Conservation (phyloP, 179 eudicot species). For the Pouteria campechiana region DNA sequence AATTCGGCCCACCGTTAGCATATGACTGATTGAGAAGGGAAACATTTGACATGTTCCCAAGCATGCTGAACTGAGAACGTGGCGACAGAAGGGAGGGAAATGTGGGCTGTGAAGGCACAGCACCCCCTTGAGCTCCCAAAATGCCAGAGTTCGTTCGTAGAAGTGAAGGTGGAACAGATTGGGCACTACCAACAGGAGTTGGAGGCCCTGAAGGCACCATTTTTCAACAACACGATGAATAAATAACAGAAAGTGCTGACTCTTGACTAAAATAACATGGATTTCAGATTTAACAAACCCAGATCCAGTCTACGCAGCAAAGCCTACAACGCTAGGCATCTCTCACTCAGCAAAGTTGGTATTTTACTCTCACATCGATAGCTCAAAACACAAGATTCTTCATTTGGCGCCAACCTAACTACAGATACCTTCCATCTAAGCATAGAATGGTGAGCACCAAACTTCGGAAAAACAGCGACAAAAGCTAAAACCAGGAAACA, state of each 20-base stretch:
- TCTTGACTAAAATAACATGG: no score
- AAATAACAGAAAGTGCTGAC: no score
- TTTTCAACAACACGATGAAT: slow-evolving; percentile 22
- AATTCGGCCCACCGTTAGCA: slow-evolving; percentile 47
- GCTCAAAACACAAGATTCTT: slow-evolving; percentile 14
- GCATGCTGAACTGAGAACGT: slow-evolving; percentile 65
- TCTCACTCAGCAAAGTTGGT: slow-evolving; percentile 6
- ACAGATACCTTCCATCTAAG: slow-evolving; percentile 15
- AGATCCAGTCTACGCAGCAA: slow-evolving; percentile 14
- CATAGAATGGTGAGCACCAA: slow-evolving; percentile 10
- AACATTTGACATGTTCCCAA: slow-evolving; percentile 68
- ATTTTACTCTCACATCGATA: slow-evolving; percentile 10
- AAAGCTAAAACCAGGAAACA: slow-evolving; percentile 20
- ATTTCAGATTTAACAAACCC: no score
- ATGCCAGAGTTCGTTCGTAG: slow-evolving; percentile 73
- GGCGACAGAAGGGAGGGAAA: slow-evolving; percentile 68
- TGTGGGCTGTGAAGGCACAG: slow-evolving; percentile 48
- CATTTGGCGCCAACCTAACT: no score
- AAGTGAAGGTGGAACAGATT: slow-evolving; percentile 55
- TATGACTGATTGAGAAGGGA: slow-evolving; percentile 72
- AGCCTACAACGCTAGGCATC: slow-evolving; percentile 1
- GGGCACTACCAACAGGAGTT: slow-evolving; percentile 67
- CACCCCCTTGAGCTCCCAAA: slow-evolving; percentile 65
- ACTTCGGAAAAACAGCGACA: slow-evolving; percentile 9
- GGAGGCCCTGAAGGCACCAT: slow-evolving; percentile 88